Percentiles rank a stretch among this genome's conserved stretches.
Conservation (phyloP, 1,139 yeast species). For the Nakaseomyces delphensis region DNA sequence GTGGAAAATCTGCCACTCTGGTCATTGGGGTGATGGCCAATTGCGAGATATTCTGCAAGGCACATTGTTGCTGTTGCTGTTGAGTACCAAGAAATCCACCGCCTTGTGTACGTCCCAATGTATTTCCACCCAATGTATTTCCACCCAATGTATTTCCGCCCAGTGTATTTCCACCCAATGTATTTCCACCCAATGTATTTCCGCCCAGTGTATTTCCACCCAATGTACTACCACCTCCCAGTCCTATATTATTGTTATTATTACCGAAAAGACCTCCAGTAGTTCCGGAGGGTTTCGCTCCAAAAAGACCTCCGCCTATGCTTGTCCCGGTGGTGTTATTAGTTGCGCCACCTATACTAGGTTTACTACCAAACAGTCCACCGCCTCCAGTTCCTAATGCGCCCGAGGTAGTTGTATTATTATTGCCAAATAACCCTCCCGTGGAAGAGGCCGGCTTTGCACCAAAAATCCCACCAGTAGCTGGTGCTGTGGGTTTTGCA, state of each 20-base stretch:
- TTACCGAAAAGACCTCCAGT: neutral
- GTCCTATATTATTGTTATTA: neutral
- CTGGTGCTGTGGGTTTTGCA: constrained; percentile 9
- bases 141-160: neutral
- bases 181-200: constrained; percentile 31
- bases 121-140: constrained; percentile 30
- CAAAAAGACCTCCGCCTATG: constrained; percentile 23
- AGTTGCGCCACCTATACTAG: constrained; percentile 10
- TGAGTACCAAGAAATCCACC: constrained; percentile 17
- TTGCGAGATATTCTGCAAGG: constrained; percentile 27
- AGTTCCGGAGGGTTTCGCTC: constrained; percentile 21
- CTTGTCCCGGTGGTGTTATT: constrained; percentile 10
- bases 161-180: constrained; percentile 15
- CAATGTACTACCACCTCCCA: constrained; percentile 7
- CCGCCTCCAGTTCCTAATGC: constrained; percentile 22
- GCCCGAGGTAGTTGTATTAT: constrained; percentile 11
- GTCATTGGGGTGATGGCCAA: constrained; percentile 73
- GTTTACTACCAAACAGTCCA: constrained; percentile 33
- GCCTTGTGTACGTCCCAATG: constrained; percentile 13
- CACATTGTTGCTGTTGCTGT: constrained; percentile 33
- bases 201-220: neutral
- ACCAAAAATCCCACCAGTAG: constrained; percentile 26
- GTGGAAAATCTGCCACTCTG: constrained; percentile 78
- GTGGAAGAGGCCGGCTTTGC: constrained; percentile 18
- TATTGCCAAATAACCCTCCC: constrained; percentile 28